Percentiles rank a stretch among this genome's conserved stretches.
phyloP scores from a whole-genome alignment of 2,329 filamentous ascomycete species.

The Alternaria gaisen region DNA sequence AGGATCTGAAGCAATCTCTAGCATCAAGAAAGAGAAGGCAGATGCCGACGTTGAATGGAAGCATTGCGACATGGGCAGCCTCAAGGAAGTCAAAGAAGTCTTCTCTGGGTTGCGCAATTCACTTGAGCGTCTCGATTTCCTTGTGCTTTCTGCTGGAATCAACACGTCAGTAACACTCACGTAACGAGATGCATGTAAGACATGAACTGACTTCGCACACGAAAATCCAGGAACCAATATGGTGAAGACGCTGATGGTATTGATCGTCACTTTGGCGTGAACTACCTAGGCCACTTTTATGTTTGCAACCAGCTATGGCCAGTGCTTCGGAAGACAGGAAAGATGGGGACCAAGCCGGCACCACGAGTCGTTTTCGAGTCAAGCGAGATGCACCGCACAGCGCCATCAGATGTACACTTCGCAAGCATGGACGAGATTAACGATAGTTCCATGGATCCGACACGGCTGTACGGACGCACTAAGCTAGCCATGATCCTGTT shows the following conservation, averaged over 20 bases:
- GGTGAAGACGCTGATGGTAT: neutral
- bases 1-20: neutral
- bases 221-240: neutral
- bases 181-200: neutral
- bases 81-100: neutral
- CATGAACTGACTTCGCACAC: neutral
- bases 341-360: constrained; percentile 29
- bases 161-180: neutral
- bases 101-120: neutral
- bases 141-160: neutral
- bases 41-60: constrained; percentile 1
- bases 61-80: constrained; percentile 1
- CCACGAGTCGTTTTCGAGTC: constrained; percentile 56
- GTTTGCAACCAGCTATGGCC: neutral
- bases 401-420: constrained; percentile 52
- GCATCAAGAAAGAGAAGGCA: neutral
- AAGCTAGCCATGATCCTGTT: constrained; percentile 57
- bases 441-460: constrained; percentile 44
- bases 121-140: constrained; percentile 1
- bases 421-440: constrained; percentile 56
- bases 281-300: neutral
- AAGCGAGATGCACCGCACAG: constrained; percentile 52
- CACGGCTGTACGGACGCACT: constrained; percentile 53
- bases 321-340: neutral
- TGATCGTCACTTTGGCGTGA: neutral